phyloP scores from a whole-genome alignment of 805 yeast genomes.

The Pichia cabralensis region DNA sequence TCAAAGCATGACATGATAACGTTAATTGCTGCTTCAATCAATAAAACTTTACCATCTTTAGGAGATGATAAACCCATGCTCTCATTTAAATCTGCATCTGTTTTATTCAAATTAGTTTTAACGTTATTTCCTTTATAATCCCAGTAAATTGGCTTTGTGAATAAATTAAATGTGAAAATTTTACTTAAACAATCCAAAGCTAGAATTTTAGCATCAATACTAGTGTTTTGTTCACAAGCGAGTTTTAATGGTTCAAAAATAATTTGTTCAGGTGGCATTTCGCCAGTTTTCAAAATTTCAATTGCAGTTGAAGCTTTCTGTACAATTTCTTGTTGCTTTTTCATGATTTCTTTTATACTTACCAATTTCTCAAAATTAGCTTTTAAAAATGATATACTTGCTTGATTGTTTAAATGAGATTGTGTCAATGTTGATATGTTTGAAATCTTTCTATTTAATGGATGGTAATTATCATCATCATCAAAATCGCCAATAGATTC shows the following conservation, averaged over 20 bases:
- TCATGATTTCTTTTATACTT: constrained; percentile 25
- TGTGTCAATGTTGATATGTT: not conserved
- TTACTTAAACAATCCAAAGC: constrained; percentile 85
- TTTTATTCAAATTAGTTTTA: constrained; percentile 13
- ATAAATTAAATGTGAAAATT: constrained; percentile 75
- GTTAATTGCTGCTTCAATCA: constrained; percentile 76
- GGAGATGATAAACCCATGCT: constrained; percentile 27
- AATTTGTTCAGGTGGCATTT: constrained; percentile 35
- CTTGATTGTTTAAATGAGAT: constrained; percentile 7
- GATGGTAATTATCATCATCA: no score
- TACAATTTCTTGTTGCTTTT: constrained; percentile 35
- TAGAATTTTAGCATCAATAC: constrained; percentile 52
- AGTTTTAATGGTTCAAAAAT: constrained; percentile 72
- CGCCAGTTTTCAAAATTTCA: constrained; percentile 30
- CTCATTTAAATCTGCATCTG: constrained; percentile 32
- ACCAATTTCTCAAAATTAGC: constrained; percentile 24
- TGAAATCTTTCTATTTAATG: no score
- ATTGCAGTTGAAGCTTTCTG: constrained; percentile 31
- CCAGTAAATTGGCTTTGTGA: constrained; percentile 47
- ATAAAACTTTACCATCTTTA: constrained; percentile 31
- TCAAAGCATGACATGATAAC: constrained; percentile 79
- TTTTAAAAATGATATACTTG: constrained; percentile 25
- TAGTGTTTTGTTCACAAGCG: constrained; percentile 59
- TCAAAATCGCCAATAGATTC: no score
- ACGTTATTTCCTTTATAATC: constrained; percentile 24